These are phyloP conservation scores for Conoideocrella luteorostrata DNA, from an alignment of 2,329 filamentous ascomycete species.

Conservation along the genomic window DNA sequence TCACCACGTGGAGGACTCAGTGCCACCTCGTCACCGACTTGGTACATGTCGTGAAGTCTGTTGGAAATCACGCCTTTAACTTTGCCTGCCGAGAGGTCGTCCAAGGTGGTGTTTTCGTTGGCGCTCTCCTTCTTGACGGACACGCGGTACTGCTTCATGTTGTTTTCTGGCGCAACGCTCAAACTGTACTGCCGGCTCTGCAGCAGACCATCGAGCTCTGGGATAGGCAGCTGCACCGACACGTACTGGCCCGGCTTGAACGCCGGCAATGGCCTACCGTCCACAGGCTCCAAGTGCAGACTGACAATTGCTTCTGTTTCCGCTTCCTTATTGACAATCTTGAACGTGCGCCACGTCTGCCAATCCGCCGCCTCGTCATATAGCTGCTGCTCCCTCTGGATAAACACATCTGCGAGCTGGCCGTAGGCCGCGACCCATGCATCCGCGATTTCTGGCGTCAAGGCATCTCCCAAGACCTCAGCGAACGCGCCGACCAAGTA, in stretches of 20 bases:
- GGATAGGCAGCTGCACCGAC: conserved; percentile 56
- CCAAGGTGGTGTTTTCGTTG: conserved; percentile 16
- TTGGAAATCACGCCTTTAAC: conserved; percentile 46
- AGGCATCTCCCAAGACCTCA: conserved; percentile 58
- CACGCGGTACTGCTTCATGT: conserved; percentile 60
- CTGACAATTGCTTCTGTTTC: conserved; percentile 58
- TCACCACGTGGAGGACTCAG: conserved; percentile 51
- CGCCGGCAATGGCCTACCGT: conserved; percentile 47
- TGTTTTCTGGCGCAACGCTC: conserved; percentile 46
- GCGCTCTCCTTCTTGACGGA: conserved; percentile 61
- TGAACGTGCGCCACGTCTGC: conserved; percentile 45
- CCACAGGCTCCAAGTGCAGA: conserved; percentile 61
- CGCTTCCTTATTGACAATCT: conserved; percentile 52
- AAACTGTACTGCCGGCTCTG: conserved; percentile 74
- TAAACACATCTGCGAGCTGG: conserved; percentile 65
- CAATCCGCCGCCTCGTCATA: conserved; percentile 46
- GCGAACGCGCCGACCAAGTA: conserved; percentile 63
- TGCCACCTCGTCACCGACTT: conserved; percentile 46
- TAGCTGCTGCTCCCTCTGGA: conserved; percentile 54
- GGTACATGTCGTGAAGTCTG: conserved; percentile 40
- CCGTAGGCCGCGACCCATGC: conserved; percentile 69
- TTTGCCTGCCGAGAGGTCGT: conserved; percentile 27
- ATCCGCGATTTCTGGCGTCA: conserved; percentile 59
- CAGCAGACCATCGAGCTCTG: conserved; percentile 49
- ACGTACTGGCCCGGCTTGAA: conserved; percentile 71